Evolutionary conservation across 768 basidiomycete genomes (phyloP), one percentile per base, ranked within the genome.

Genomic region (Rhizopogon vinicolor): DNA sequence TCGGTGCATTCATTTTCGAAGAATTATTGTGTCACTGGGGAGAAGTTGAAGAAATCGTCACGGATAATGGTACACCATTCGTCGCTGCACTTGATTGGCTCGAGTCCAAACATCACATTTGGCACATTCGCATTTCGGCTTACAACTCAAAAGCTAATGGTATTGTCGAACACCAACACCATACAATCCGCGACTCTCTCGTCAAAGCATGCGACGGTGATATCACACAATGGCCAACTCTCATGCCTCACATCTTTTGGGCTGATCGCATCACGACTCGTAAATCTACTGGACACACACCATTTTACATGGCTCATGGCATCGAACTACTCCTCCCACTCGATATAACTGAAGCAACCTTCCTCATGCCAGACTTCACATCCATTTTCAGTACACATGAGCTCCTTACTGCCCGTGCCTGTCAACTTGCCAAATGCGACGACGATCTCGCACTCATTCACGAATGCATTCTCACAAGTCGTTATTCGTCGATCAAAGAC

Each of bases 141-240:
- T 78, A 77, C 62, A 78, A 78, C 50, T 75, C 71, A 0, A 69
- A 62, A 3, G 72, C 72, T 0, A 77, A 78, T 18, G 70, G 76
- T 0, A 48, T 68, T 1, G 62, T 75, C 0, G 70, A 78, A 18
- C 44, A 62, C 0, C 53, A 52, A 7, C 67, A 68, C 22, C 55
- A 59, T 51, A 66, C 69, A 45, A 58, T 75, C 1, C 60, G 68
- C 0, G 63, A 76, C 52, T 62, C 69, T 0, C 18, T 77, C 0
- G 58, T 68, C 49, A 77, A 76, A 35, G 65, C 72, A 0, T 58
- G 62, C 3, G 63, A 67, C 5, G 68, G 72, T 1, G 64, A 72
- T 22, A 41, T 63, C 31, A 25, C 54, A 0, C 64, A 66, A 44
- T 79, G 77, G 76, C 57, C 60, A 0, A 13, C 31, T 18, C 0